phyloP scores from a whole-genome alignment of 2,329 filamentous ascomycete species.

The Cadophora sp. region DNA sequence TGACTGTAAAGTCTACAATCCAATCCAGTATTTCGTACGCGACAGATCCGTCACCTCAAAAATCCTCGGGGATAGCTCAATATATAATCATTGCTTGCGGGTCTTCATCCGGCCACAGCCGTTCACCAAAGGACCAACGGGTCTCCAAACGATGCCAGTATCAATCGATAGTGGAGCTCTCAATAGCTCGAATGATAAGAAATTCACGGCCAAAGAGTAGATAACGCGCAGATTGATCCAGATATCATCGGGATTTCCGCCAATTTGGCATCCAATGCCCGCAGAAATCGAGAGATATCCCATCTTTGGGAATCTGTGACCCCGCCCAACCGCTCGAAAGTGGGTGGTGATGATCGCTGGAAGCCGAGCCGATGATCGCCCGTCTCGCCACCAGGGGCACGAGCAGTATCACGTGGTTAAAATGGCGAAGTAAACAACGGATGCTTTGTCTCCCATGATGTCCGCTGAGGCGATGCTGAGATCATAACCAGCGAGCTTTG shows the following conservation, averaged over 20 bases:
- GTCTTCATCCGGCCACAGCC: neutral
- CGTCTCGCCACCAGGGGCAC: neutral
- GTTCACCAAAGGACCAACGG: neutral
- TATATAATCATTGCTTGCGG: neutral
- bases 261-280: neutral
- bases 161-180: conserved; percentile 1
- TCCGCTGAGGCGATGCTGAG: too few species aligned
- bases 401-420: neutral
- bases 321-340: conserved; percentile 4
- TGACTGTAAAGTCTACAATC: neutral
- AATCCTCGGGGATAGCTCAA: neutral
- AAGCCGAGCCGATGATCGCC: conserved; percentile 1
- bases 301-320: conserved; percentile 4
- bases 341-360: neutral
- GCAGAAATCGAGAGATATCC: neutral
- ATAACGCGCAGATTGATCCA: conserved; percentile 2
- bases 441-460: too few species aligned
- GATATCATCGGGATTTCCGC: conserved; percentile 4
- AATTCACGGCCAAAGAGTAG: conserved; percentile 14
- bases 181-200: conserved; percentile 1
- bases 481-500: too few species aligned
- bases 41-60: neutral
- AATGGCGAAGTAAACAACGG: too few species aligned
- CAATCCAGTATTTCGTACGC: neutral
- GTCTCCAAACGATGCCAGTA: neutral